Percentiles rank a stretch among this genome's conserved stretches.
Evolutionary conservation across 495 filamentous ascomycete genomes (phyloP).

Genomic region (Neurospora hispaniola): DNA sequence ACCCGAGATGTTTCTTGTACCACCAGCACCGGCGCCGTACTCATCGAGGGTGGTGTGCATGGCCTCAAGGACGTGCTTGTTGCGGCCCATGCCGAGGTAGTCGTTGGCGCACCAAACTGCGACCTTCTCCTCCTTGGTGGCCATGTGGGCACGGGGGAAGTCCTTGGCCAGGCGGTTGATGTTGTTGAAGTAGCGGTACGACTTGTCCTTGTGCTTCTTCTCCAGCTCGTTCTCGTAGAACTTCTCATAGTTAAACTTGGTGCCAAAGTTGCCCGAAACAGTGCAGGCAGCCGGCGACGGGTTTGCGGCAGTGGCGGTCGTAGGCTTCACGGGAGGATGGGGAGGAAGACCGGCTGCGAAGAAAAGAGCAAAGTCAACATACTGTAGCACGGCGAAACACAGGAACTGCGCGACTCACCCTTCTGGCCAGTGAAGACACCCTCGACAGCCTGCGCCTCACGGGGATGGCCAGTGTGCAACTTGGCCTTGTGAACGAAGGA

Average conservation of each 20-base stretch:
- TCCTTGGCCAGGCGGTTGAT: slow-evolving; percentile 97
- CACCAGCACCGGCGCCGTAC: slow-evolving; percentile 91
- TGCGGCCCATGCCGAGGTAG: slow-evolving; percentile 95
- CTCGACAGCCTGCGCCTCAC: slow-evolving; percentile 64
- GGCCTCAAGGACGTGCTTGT: slow-evolving; percentile 69
- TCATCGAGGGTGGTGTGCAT: slow-evolving; percentile 95
- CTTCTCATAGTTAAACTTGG: slow-evolving; percentile 76
- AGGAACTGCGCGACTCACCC: slow-evolving; percentile 31
- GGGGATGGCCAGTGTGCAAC: slow-evolving; percentile 66
- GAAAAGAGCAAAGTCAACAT: slow-evolving; percentile 7
- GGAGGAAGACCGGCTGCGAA: slow-evolving; percentile 31
- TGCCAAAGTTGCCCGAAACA: slow-evolving; percentile 17
- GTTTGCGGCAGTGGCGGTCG: slow-evolving; percentile 15
- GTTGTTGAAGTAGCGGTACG: slow-evolving; percentile 99
- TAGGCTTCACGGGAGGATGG: slow-evolving; percentile 23
- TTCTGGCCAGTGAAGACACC: slow-evolving; percentile 47
- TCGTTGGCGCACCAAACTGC: slow-evolving; percentile 99
- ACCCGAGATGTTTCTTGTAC: slow-evolving; percentile 94
- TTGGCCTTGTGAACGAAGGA: slow-evolving; percentile 50
- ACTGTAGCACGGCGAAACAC: neutral
- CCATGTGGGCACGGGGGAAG: slow-evolving; percentile 89
- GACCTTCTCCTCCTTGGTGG: slow-evolving; percentile 73
- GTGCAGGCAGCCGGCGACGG: slow-evolving; percentile 10
- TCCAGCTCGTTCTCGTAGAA: slow-evolving; percentile 86
- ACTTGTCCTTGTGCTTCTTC: slow-evolving; percentile 99